These are phyloP conservation scores for Lophium mytilinum DNA, from an alignment of 495 filamentous ascomycete species.

Conservation along the genomic window DNA sequence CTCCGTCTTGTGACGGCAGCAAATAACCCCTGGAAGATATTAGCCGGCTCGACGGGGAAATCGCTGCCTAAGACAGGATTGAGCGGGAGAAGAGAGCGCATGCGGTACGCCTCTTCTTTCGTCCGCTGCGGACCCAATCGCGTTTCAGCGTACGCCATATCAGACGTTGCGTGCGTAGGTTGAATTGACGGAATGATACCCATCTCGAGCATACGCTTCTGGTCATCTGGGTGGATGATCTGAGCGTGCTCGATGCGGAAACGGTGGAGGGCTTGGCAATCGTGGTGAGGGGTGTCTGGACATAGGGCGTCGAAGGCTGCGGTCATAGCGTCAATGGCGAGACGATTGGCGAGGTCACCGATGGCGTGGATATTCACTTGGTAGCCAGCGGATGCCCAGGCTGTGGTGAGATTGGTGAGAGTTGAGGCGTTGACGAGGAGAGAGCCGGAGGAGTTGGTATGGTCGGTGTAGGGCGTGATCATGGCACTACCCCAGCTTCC, in stretches of 20 bases:
- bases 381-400: conserved; percentile 44
- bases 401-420: conserved; percentile 37
- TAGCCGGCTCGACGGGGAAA: conserved; percentile 58
- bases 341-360: conserved; percentile 53
- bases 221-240: conserved; percentile 55
- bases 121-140: conserved; percentile 47
- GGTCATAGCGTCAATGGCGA: conserved; percentile 48
- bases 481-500: conserved; percentile 58
- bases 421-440: conserved; percentile 51
- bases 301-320: conserved; percentile 41
- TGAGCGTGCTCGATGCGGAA: conserved; percentile 61
- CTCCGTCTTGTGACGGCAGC: conserved; percentile 49
- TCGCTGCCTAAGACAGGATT: conserved; percentile 51
- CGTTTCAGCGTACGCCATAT: conserved; percentile 50
- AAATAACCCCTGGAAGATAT: conserved; percentile 53
- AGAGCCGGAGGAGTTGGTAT: conserved; percentile 45
- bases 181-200: conserved; percentile 60
- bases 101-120: conserved; percentile 46
- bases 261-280: conserved; percentile 42
- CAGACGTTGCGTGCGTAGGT: conserved; percentile 59
- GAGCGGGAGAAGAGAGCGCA: conserved; percentile 43
- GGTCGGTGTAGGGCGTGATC: conserved; percentile 54
- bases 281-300: conserved; percentile 29
- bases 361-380: conserved; percentile 60
- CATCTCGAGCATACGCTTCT: conserved; percentile 42